A percentile compares a stretch with the other conserved stretches of the same genome.
Conservation (phyloP, 768 basidiomycete species). For the Tricholoma flavovirens region DNA sequence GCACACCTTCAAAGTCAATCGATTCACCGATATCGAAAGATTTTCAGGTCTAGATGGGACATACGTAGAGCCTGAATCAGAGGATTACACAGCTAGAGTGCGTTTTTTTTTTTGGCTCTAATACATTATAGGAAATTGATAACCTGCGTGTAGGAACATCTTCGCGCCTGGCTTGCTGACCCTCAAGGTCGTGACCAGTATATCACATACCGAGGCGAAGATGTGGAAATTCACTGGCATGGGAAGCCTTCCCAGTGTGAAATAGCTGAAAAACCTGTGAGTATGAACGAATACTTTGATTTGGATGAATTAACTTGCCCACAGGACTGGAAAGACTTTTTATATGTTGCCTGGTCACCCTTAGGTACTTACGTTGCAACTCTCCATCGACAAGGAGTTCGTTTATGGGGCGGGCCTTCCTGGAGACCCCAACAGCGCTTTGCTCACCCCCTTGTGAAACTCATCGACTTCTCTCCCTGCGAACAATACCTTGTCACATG, state of each 20-base stretch:
- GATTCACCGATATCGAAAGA: constrained; percentile 85
- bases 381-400: constrained; percentile 91
- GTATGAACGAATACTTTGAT: constrained; percentile 19
- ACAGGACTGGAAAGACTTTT: constrained; percentile 90
- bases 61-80: constrained; percentile 67
- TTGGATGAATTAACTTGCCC: constrained; percentile 12
- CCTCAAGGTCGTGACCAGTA: constrained; percentile 92
- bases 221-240: constrained; percentile 89
- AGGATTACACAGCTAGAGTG: constrained; percentile 75
- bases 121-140: neutral
- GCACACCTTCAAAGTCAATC: constrained; percentile 80
- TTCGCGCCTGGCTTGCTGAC: constrained; percentile 93
- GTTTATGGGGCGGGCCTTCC: constrained; percentile 90
- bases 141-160: constrained; percentile 71
- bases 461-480: constrained; percentile 96
- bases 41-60: constrained; percentile 73
- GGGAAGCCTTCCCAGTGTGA: constrained; percentile 86
- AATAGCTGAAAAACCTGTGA: constrained; percentile 70
- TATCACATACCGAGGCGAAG: constrained; percentile 88
- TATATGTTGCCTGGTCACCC: constrained; percentile 96
- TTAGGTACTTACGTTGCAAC: constrained; percentile 93
- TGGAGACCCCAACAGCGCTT: constrained; percentile 89
- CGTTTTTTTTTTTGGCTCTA: constrained; percentile 8
- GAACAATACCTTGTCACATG: constrained; percentile 97
- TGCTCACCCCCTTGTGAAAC: constrained; percentile 90